Percentiles rank a stretch among this genome's conserved stretches.
phyloP scores from a whole-genome alignment of 345 rosid species.

The Erysimum cheiranthoides region DNA sequence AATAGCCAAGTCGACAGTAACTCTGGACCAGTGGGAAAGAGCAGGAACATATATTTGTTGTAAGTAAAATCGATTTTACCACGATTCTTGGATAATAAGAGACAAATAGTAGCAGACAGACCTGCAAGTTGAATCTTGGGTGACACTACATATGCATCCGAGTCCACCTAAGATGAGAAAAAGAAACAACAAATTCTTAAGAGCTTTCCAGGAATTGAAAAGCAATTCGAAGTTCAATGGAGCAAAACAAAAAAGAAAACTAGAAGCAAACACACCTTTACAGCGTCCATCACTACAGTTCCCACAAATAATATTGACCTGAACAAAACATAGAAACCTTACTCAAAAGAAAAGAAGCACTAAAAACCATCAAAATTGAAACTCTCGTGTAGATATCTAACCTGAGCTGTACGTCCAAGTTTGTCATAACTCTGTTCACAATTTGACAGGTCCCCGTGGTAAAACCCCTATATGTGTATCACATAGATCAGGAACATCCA shows the following conservation, averaged over 20 bases:
- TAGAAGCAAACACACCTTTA: conserved; percentile 61
- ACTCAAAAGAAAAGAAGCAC: conserved; percentile 19
- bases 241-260: neutral
- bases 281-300: conserved; percentile 76
- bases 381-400: conserved; percentile 34
- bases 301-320: conserved; percentile 90
- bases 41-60: neutral
- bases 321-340: conserved; percentile 29
- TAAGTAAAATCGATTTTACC: neutral
- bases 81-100: conserved; percentile 20
- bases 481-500: conserved; percentile 23
- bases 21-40: conserved; percentile 54
- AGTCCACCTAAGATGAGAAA: conserved; percentile 60
- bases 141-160: conserved; percentile 93
- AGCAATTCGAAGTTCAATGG: neutral
- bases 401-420: conserved; percentile 95
- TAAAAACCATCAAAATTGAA: neutral
- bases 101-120: conserved; percentile 36
- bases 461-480: conserved; percentile 62
- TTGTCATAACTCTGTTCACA: conserved; percentile 87
- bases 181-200: conserved; percentile 12
- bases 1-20: conserved; percentile 76
- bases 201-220: neutral
- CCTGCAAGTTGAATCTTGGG: conserved; percentile 87
- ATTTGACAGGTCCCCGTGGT: conserved; percentile 73